phyloP scores from a whole-genome alignment of 257 asterid species.

The Cinchona pubescens region DNA sequence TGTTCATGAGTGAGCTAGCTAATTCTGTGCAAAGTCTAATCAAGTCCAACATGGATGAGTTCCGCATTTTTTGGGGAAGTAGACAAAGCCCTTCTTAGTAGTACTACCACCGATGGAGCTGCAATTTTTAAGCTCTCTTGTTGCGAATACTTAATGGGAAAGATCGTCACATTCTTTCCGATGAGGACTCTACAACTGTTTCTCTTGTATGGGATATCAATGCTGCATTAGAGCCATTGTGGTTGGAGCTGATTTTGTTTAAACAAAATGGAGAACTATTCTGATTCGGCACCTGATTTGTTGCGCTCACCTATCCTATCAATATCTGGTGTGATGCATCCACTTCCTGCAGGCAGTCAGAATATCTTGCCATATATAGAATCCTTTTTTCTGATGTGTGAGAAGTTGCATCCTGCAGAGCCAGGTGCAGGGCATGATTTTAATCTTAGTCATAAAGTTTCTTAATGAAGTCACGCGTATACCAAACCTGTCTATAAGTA shows the following conservation, averaged over 20 bases:
- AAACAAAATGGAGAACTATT: constrained; percentile 77
- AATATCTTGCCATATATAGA: constrained; percentile 87
- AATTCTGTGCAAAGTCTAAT: constrained; percentile 71
- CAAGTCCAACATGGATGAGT: constrained; percentile 73
- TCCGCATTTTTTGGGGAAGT: constrained; percentile 64
- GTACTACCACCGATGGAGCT: constrained; percentile 73
- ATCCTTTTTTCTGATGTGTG: constrained; percentile 87
- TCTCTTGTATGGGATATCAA: constrained; percentile 71
- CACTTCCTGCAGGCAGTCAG: constrained; percentile 93
- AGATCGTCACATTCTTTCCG: constrained; percentile 48
- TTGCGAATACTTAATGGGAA: constrained; percentile 57
- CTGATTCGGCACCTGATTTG: constrained; percentile 60
- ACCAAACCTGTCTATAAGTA: no score
- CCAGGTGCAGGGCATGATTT: constrained; percentile 51
- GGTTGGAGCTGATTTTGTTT: constrained; percentile 90
- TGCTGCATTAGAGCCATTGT: constrained; percentile 78
- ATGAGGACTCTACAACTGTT: constrained; percentile 41
- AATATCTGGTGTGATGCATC: constrained; percentile 54
- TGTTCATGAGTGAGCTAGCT: constrained; percentile 79
- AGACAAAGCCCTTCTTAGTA: constrained; percentile 71
- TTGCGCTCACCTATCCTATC: constrained; percentile 42
- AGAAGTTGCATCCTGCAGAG: constrained; percentile 81
- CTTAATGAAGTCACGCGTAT: no score
- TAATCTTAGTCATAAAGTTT: no score
- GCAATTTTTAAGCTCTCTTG: constrained; percentile 85